These are phyloP conservation scores for Pisolithus orientalis DNA, from an alignment of 768 basidiomycete species.

Conservation along the genomic window DNA sequence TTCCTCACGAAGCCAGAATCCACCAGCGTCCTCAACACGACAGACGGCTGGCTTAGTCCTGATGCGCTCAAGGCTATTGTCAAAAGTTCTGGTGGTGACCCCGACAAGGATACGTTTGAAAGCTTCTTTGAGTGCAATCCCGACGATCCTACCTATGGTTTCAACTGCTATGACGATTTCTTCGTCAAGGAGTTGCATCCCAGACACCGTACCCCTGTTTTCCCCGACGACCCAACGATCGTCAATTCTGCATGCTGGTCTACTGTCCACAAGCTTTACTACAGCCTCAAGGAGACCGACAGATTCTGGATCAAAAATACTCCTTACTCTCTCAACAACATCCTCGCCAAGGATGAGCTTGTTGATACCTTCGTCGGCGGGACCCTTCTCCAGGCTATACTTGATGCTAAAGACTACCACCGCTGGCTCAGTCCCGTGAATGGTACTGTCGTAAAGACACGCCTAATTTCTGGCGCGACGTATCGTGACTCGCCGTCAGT, in stretches of 20 bases:
- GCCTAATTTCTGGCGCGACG: constrained; percentile 38
- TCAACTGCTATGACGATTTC: no score
- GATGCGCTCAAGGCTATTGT: constrained; percentile 15
- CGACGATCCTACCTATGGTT: no score
- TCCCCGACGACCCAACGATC: no score
- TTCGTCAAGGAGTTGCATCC: constrained; percentile 8
- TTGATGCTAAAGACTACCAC: constrained; percentile 42
- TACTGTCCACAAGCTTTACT: no score
- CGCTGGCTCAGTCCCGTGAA: constrained; percentile 34
- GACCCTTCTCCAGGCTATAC: constrained; percentile 51
- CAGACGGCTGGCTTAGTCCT: neutral
- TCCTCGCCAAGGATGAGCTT: constrained; percentile 40
- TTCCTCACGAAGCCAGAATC: constrained; percentile 43
- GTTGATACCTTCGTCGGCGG: constrained; percentile 42
- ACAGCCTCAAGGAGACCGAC: no score
- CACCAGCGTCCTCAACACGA: constrained; percentile 19
- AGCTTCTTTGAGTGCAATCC: no score
- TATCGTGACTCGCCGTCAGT: neutral
- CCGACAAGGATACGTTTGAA: no score
- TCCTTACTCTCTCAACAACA: constrained; percentile 50
- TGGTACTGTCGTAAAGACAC: constrained; percentile 35
- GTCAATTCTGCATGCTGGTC: no score
- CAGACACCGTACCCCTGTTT: constrained; percentile 15
- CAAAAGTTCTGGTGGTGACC: no score
- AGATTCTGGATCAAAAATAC: no score